A percentile compares a stretch with the other conserved stretches of the same genome.
Evolutionary conservation across 352 stramenopile species (phyloP).

Genomic region (Aphanomyces cochlioides): DNA sequence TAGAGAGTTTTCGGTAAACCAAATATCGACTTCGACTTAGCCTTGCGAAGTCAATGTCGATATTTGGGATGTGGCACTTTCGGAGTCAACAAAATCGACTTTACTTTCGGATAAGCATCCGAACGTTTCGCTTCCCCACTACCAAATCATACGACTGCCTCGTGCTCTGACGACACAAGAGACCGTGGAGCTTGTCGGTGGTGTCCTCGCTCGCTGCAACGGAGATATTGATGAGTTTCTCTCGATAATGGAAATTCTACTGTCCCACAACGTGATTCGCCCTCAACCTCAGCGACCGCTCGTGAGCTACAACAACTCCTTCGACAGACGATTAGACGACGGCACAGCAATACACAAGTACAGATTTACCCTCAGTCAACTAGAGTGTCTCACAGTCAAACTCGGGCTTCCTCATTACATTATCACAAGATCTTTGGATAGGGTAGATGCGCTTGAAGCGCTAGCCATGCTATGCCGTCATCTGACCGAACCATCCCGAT

Average conservation of each 20-base stretch:
- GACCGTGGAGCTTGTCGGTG: too few relatives aligned
- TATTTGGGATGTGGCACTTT: too few relatives aligned
- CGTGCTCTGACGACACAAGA: too few relatives aligned
- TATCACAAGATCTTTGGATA: background rate
- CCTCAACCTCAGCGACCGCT: background rate
- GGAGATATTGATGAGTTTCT: constrained; percentile 14
- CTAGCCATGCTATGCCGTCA: constrained; percentile 2
- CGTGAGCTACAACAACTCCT: background rate
- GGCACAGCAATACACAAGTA: background rate
- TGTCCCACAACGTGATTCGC: background rate
- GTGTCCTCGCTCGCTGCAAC: background rate
- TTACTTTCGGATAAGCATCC: too few relatives aligned
- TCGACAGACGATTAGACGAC: background rate
- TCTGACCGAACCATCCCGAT: constrained; percentile 1
- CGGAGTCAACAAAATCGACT: too few relatives aligned
- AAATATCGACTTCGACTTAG: too few relatives aligned
- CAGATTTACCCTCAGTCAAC: background rate
- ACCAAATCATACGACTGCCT: too few relatives aligned
- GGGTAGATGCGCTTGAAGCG: background rate
- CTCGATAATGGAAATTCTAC: background rate
- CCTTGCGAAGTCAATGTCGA: too few relatives aligned
- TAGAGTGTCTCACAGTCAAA: background rate
- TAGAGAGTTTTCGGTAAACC: too few relatives aligned
- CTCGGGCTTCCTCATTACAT: background rate
- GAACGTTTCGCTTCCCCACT: too few relatives aligned